Evolutionary conservation across 768 basidiomycete species (phyloP), one percentile per base, ranked within the genome.

Genomic region (Boletus reticulatus): DNA sequence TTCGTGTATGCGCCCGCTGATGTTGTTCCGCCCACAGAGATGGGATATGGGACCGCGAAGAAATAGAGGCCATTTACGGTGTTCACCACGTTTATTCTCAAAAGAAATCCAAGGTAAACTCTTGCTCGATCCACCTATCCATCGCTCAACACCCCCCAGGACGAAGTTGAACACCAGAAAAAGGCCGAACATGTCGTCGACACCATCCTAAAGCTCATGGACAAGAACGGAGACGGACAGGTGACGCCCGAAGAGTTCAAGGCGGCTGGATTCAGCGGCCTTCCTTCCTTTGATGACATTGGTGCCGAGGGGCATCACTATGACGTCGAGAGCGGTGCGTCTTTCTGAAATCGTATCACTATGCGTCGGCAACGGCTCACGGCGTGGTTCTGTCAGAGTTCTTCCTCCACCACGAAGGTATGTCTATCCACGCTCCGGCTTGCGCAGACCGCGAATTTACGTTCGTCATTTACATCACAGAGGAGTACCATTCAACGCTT

Each of bases 341-440:
- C 16, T 27, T 14, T 19, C 50, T 34, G 10, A 31, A 22, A 31
- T 43, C 19, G 2, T 42, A 1, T 42, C 13, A 31, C 27, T 19
- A 11, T 6, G 14, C 19, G 39, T 50, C 27, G 39, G 29, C 39
- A 17, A 16, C 42, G 29, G 37, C 51, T 62, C 36, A 62, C 51
- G 20, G 22, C 5, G 16, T 3, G 22, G 3, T 1, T 19, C n/a
- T 37, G 34, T 43, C 5, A 89, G 91, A 96, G 73, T 95, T 95
- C 76, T 95, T 94, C 82, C 78, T 95, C 46, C 95, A 98, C 67
- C 97, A 99, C 73, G 97, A 99, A 84, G 95, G 94, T 88, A 56
- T 65, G 74, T 19, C 16, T 39, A 14, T 61, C 37, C 13, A 17
- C n/a, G 38, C 19, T 7, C 13, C 29, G 29, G 29, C 29, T 9